Conservation (phyloP, 495 filamentous ascomycete genomes). For the Neurospora discreta region DNA sequence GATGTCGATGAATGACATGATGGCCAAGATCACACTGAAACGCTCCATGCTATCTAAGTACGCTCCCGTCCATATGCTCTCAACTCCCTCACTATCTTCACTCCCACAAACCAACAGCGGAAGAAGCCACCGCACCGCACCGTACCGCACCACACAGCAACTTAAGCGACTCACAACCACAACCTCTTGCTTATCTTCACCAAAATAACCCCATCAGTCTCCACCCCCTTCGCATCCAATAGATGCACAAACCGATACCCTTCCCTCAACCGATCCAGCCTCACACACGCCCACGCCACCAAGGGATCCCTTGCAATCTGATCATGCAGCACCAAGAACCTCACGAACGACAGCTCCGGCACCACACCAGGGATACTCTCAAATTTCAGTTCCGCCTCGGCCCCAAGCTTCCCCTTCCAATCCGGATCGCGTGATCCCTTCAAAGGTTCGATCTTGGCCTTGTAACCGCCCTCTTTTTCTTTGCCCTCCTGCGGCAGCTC, state of each 20-base stretch:
- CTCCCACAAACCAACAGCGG: too few species aligned
- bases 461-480: slow-evolving; percentile 52
- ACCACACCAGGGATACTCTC: slow-evolving; percentile 51
- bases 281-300: slow-evolving; percentile 79
- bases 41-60: too few species aligned
- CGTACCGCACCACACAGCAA: too few species aligned
- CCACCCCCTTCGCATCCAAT: slow-evolving; percentile 48
- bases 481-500: slow-evolving; percentile 18
- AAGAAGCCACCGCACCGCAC: too few species aligned
- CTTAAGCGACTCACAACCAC: slow-evolving; percentile 8
- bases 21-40: too few species aligned
- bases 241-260: slow-evolving; percentile 73
- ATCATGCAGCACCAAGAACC: slow-evolving; percentile 80
- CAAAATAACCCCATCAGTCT: slow-evolving; percentile 53
- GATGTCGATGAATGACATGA: too few species aligned
- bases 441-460: slow-evolving; percentile 50
- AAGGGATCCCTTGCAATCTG: slow-evolving; percentile 62
- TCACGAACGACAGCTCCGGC: slow-evolving; percentile 69
- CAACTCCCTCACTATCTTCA: too few species aligned
- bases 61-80: too few species aligned
- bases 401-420: slow-evolving; percentile 18
- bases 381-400: slow-evolving; percentile 43
- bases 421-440: slow-evolving; percentile 53
- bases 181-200: slow-evolving; percentile 54
- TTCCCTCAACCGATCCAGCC: slow-evolving; percentile 62